Evolutionary conservation across 2,329 filamentous ascomycete species (phyloP), one percentile per base, ranked within the genome.

Genomic region (Penicillium concentricum): DNA sequence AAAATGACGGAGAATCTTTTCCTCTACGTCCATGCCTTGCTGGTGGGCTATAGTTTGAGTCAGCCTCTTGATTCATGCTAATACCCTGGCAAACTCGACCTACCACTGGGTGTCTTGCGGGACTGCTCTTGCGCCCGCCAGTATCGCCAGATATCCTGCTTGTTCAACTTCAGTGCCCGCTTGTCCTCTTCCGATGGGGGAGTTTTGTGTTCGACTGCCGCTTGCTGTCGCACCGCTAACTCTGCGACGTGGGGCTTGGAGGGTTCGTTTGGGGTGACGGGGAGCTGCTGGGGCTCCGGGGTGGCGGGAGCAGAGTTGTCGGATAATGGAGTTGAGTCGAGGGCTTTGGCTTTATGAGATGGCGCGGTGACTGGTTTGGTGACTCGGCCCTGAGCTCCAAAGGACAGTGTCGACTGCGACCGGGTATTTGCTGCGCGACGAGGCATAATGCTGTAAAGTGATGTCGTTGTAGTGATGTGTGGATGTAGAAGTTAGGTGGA

Each of bases 1-100:
- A 76, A 94, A 99, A 72, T 96, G 90, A 61, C 93, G 82, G 67
- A 97, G 75, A 26, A 97, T 86, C 79, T 93, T 96, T 81, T 97
- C 92, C 54, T 88, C 82, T 44, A 89, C 64, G 12, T 80, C 82
- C 64, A 97, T 71, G 2, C 81, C 87, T 66, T 87, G 75, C 75
- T 96, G 91, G 69, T 97, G 94, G 35, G 96, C 86, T 79, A 58
- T 37, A 41, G 16, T 24, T 8, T 39, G 42, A 54, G n/a, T 42
- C 16, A 46, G 38, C 52, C n/a, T 22, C 16, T 22, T 20, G 5
- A 10, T 37, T 18, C 39, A 49, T 37, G 4, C 6, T 15, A 7
- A 22, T 38, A 0, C 8, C 13, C 24, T 16, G 18, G 13, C 35
- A 48, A 26, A 12, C 30, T 37, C 26, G 39, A 71, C 68, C 57